Conservation (phyloP, 257 asterid species). For the Solanum sparsipilum region DNA sequence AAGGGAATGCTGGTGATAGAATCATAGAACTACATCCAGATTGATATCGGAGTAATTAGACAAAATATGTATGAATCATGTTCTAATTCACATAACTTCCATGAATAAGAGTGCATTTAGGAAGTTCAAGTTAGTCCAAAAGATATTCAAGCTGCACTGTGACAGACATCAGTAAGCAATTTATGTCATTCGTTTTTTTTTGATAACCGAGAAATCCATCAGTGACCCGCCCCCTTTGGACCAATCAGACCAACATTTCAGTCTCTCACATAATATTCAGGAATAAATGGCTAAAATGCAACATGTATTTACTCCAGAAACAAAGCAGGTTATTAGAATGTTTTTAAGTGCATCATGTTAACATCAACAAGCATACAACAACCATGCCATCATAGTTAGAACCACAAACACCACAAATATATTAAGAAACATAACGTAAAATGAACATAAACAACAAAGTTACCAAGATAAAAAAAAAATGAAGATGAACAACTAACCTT, state of each 20-base stretch:
- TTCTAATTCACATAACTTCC: neutral
- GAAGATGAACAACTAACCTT: constrained; percentile 42
- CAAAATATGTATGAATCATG: neutral
- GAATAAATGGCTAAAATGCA: neutral
- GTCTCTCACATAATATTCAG: neutral
- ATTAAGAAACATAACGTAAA: neutral
- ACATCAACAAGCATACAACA: neutral
- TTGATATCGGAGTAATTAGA: neutral
- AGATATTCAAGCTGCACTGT: neutral
- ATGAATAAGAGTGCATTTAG: neutral
- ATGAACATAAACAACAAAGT: neutral
- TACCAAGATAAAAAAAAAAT: neutral
- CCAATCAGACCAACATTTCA: neutral
- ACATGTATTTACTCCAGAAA: neutral
- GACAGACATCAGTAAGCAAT: neutral
- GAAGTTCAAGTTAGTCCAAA: neutral
- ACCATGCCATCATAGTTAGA: neutral
- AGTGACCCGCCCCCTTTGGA: no score
- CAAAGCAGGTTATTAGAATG: neutral
- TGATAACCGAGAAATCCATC: no score
- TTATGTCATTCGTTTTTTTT: neutral
- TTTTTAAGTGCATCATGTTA: neutral
- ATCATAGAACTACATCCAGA: neutral
- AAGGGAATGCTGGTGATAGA: neutral
- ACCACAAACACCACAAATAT: neutral